Evolutionary conservation across 768 basidiomycete species (phyloP), one percentile per base, ranked within the genome.

Genomic region (Tricholoma sp.): DNA sequence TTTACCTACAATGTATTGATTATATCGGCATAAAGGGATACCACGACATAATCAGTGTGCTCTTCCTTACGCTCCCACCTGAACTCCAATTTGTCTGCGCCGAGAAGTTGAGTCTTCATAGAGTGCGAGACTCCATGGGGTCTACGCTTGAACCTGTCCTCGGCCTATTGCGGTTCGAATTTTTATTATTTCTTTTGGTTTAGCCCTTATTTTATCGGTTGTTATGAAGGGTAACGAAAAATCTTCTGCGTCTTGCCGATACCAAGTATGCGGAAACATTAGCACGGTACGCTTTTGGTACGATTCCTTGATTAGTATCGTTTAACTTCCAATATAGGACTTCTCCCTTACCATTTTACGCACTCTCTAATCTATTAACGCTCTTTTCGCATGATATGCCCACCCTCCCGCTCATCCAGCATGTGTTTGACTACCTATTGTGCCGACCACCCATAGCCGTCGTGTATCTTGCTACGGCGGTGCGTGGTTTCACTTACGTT

Each of bases 311-410:
- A 21, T n/a, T 29, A 14, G 14, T 14, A 37, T 54, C 11, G 51
- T 4, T 55, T 21, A 61, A 37, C 39, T 59, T 46, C 47, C 21
- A n/a, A 29, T 12, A 5, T 57, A 91, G 88, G 53, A 82, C 79
- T 24, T 83, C 89, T 0, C 90, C 89, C 0, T 76, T 95, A 1
- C 94, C 94, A 0, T 96, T 93, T 66, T 91, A 88, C 67, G 91
- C 94, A 0, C 80, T 98, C 16, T 91, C 93, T 4, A 91, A 94
- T 72, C 82, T 97, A 31, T 76, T 98, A 32, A 96, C 94, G 0
- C 80, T 96, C 29, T 94, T 98, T 73, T 85, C 94, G 10, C 94
- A 98, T 69, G 94, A 97, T 63, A 80, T 94, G 56, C 91, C 94
- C 7, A 90, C 89, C 2, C 79, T 96, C n/a, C 81, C 88, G 4